These are phyloP conservation scores for Trametes cingulata DNA, from an alignment of 768 basidiomycete species.

Conservation along the genomic window DNA sequence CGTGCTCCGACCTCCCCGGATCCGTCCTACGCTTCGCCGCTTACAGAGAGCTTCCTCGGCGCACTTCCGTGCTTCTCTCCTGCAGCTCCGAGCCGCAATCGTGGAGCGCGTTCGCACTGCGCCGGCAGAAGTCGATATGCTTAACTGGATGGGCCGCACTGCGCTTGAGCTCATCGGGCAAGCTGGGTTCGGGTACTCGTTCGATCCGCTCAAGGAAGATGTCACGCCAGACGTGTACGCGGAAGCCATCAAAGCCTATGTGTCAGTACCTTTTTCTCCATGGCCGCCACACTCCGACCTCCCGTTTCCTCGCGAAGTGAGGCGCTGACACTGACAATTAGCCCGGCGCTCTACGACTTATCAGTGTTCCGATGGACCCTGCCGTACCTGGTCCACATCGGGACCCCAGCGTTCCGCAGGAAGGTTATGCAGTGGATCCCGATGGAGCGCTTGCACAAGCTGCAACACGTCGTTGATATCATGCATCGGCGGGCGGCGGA, in stretches of 20 bases:
- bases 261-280: slow-evolving; percentile 18
- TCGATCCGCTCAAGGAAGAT: slow-evolving; percentile 26
- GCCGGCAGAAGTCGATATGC: slow-evolving; percentile 27
- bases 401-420: slow-evolving; percentile 44
- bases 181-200: slow-evolving; percentile 29
- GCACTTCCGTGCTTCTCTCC: background rate
- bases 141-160: slow-evolving; percentile 28
- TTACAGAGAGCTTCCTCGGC: background rate
- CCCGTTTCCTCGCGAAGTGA: background rate
- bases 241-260: slow-evolving; percentile 29
- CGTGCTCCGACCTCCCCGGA: slow-evolving; percentile 8
- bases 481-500: slow-evolving; percentile 45
- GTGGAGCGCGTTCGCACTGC: slow-evolving; percentile 11
- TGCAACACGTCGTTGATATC: slow-evolving; percentile 48
- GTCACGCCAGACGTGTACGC: slow-evolving; percentile 25
- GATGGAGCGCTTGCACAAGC: slow-evolving; percentile 40
- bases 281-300: background rate
- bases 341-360: slow-evolving; percentile 47
- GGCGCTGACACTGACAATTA: slow-evolving; percentile 28
- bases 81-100: slow-evolving; percentile 24
- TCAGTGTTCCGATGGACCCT: slow-evolving; percentile 50
- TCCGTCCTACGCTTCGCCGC: slow-evolving; percentile 5
- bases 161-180: slow-evolving; percentile 32
- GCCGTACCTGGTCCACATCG: slow-evolving; percentile 44
- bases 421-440: slow-evolving; percentile 45